A percentile compares a stretch with the other conserved stretches of the same genome.
Evolutionary conservation across 768 basidiomycete species (phyloP).

Genomic region (Russula sp.): DNA sequence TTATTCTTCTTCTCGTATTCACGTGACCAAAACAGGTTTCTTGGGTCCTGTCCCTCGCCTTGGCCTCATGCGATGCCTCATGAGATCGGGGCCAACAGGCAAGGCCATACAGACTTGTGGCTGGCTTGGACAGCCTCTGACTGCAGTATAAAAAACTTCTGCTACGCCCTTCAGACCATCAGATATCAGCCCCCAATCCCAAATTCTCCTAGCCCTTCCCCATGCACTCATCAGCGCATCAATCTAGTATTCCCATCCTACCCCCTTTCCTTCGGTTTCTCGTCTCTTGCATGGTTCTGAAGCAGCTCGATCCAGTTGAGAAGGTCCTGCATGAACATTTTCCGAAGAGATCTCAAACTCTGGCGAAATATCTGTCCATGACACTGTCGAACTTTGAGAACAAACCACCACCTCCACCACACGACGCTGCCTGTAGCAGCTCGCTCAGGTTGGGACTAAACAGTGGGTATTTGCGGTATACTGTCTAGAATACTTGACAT

Average conservation of each 20-base stretch:
- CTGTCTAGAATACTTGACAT: neutral
- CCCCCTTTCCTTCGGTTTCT: conserved; percentile 5
- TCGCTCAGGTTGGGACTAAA: conserved; percentile 12
- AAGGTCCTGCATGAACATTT: conserved; percentile 6
- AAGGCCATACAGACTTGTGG: neutral
- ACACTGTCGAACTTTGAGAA: conserved; percentile 1
- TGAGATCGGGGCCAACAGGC: neutral
- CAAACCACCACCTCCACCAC: conserved; percentile 5
- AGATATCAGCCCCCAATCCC: neutral
- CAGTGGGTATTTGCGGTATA: neutral
- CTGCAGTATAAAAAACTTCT: neutral
- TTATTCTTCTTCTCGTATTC: neutral
- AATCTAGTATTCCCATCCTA: neutral
- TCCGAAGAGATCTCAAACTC: conserved; percentile 11
- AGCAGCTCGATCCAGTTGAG: conserved; percentile 7
- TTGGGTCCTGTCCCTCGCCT: too few relatives aligned
- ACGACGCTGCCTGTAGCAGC: conserved; percentile 1
- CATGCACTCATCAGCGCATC: neutral
- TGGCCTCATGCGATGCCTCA: too few relatives aligned
- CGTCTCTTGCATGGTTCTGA: conserved; percentile 3
- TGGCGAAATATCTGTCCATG: conserved; percentile 4
- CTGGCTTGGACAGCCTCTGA: conserved; percentile 1
- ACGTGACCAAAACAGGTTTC: neutral
- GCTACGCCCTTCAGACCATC: too few relatives aligned
- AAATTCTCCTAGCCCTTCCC: neutral